A percentile compares a stretch with the other conserved stretches of the same genome.
Conservation (phyloP, 2,329 filamentous ascomycete species). For the Chrysosporium queenslandicum region DNA sequence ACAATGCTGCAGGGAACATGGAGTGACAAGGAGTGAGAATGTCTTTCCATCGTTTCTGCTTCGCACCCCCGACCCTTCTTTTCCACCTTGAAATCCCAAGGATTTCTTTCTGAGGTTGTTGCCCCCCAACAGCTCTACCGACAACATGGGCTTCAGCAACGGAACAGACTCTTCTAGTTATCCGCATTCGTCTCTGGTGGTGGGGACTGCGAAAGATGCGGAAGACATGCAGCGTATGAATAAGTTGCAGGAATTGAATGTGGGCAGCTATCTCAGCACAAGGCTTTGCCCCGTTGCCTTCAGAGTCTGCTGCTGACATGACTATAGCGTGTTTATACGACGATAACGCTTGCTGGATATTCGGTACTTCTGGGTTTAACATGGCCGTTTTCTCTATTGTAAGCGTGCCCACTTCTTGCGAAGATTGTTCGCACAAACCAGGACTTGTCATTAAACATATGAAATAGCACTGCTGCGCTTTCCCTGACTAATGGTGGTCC, state of each 20-base stretch:
- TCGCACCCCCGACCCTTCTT: neutral
- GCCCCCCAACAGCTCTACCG: neutral
- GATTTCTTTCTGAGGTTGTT: neutral
- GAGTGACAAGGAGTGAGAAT: neutral
- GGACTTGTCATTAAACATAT: neutral
- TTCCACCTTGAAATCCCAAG: neutral
- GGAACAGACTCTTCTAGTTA: neutral
- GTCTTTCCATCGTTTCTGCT: neutral
- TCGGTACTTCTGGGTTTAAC: constrained; percentile 32
- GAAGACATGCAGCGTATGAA: constrained; percentile 29
- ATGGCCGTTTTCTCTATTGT: constrained; percentile 11
- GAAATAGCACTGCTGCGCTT: constrained; percentile 2
- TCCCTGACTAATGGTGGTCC: constrained; percentile 13
- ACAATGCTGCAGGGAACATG: neutral
- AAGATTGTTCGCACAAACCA: neutral
- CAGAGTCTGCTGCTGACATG: neutral
- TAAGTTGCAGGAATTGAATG: constrained; percentile 26
- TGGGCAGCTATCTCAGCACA: constrained; percentile 16
- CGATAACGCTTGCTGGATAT: constrained; percentile 39
- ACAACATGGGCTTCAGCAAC: neutral
- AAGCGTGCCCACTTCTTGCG: neutral
- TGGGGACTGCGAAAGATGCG: constrained; percentile 19
- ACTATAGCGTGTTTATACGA: constrained; percentile 37
- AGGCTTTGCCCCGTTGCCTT: neutral
- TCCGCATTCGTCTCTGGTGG: neutral